A percentile compares a stretch with the other conserved stretches of the same genome.
phyloP scores from a whole-genome alignment of 257 asterid species.

The Misopates orontium region DNA sequence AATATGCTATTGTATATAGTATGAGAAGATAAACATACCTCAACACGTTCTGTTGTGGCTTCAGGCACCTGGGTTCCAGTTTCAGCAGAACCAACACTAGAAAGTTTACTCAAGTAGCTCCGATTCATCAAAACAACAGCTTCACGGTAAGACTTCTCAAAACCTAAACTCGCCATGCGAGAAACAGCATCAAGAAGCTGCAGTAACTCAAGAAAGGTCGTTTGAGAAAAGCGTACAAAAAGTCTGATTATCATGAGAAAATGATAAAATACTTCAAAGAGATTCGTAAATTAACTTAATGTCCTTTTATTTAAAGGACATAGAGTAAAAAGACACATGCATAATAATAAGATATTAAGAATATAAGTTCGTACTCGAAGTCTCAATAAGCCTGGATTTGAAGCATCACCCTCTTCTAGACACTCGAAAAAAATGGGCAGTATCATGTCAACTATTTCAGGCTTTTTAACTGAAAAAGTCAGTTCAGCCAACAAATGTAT shows the following conservation, averaged over 20 bases:
- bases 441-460: slow-evolving; percentile 95
- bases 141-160: slow-evolving; percentile 96
- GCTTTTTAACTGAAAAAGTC: slow-evolving; percentile 69
- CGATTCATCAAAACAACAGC: slow-evolving; percentile 89
- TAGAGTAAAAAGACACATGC: slow-evolving; percentile 23
- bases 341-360: slow-evolving; percentile 18
- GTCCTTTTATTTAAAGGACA: slow-evolving; percentile 18
- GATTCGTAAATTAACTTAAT: not conserved
- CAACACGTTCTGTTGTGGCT: slow-evolving; percentile 95
- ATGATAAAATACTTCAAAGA: slow-evolving; percentile 1
- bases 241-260: slow-evolving; percentile 18
- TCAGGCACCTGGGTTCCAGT: slow-evolving; percentile 77
- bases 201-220: slow-evolving; percentile 65
- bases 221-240: slow-evolving; percentile 48
- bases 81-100: slow-evolving; percentile 85
- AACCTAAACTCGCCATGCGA: slow-evolving; percentile 98
- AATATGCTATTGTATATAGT: slow-evolving; percentile 20
- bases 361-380: slow-evolving; percentile 65
- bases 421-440: slow-evolving; percentile 91
- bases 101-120: slow-evolving; percentile 88
- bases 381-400: slow-evolving; percentile 82
- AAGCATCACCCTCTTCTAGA: slow-evolving; percentile 98
- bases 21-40: slow-evolving; percentile 49
- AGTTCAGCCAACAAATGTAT: slow-evolving; percentile 86
- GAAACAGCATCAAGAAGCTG: slow-evolving; percentile 99